Evolutionary conservation across 2,329 filamentous ascomycete genomes (phyloP), one percentile per base, ranked within the genome.

Genomic region (Shiraia sp.): DNA sequence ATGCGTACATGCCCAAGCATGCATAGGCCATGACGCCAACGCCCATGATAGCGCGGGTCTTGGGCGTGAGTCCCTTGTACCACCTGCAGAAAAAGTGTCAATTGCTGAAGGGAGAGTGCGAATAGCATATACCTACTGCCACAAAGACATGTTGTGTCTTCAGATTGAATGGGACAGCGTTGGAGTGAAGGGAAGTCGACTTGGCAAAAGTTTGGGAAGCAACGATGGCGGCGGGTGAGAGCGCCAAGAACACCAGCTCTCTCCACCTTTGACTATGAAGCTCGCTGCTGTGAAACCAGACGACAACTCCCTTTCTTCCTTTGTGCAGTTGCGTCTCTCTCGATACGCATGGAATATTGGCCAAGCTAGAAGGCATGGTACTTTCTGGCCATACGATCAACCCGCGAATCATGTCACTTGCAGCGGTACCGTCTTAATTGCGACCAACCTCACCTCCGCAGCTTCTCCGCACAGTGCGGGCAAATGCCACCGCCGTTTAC

Each of bases 1-100:
- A 83, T 13, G 88, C 63, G 63, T 86, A 85, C n/a, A 93, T 77
- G 12, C 89, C 91, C 28, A 82, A 73, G 28, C 76, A 73, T 10
- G 88, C 89, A 81, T 90, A 96, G 24, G 81, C 81, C 61, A 96
- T 82, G 53, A 95, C 72, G 56, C 83, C 86, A 34, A 83, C 66
- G 55, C 91, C 91, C 49, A 95, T 77, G 33, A 85, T 72, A 29
- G 88, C 72, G 42, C 87, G 86, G 16, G 87, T 86, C 55, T 80
- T 84, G 13, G 86, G 80, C 3, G 85, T 74, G 39, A 95, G 83
- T 57, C 80, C 82, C 63, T 79, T 84, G 74, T 90, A 95, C 59
- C 60, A 65, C 33, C 69, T 71, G 13, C 6, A 4, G 12, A 25
- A 13, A 19, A 13, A 30, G 58, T 19, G 57, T 45, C 23, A 3